These are phyloP conservation scores for Termitomyces sp. DNA, from an alignment of 768 basidiomycete genomes.

Conservation along the genomic window DNA sequence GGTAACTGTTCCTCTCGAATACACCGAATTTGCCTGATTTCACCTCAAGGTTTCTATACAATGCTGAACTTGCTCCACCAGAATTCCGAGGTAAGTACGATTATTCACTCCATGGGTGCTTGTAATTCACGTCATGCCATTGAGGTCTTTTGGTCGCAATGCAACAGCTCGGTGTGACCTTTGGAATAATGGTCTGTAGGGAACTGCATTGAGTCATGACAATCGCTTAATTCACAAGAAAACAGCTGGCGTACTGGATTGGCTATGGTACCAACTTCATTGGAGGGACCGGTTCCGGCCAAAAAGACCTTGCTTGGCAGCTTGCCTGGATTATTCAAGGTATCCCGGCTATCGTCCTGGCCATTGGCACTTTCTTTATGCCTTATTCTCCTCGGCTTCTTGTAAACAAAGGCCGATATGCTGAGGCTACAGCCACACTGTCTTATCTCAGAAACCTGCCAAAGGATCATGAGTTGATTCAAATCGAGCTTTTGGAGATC, in stretches of 20 bases:
- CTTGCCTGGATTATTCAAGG: slow-evolving; percentile 28
- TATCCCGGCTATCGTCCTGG: slow-evolving; percentile 33
- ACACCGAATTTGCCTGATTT: neutral
- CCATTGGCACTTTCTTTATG: slow-evolving; percentile 27
- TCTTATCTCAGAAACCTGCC: slow-evolving; percentile 33
- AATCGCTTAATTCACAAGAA: neutral
- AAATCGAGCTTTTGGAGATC: slow-evolving; percentile 39
- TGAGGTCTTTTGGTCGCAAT: slow-evolving; percentile 18
- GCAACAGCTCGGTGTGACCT: slow-evolving; percentile 19
- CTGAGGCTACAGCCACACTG: slow-evolving; percentile 33
- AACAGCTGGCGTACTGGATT: slow-evolving; percentile 19
- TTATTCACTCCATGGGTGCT: neutral
- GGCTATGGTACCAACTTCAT: slow-evolving; percentile 20
- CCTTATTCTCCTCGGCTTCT: slow-evolving; percentile 46
- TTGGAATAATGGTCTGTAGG: slow-evolving; percentile 16
- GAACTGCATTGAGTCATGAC: neutral
- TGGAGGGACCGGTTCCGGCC: slow-evolving; percentile 15
- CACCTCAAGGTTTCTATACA: slow-evolving; percentile 12
- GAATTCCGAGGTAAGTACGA: slow-evolving; percentile 14
- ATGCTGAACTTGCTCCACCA: slow-evolving; percentile 19
- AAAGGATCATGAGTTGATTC: slow-evolving; percentile 28
- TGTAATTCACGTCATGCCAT: neutral
- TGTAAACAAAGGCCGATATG: slow-evolving; percentile 33
- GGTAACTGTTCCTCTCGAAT: neutral
- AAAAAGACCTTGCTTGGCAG: slow-evolving; percentile 19